These are phyloP conservation scores for Aciculosporium take DNA, from an alignment of 2,329 filamentous ascomycete species.

Conservation along the genomic window DNA sequence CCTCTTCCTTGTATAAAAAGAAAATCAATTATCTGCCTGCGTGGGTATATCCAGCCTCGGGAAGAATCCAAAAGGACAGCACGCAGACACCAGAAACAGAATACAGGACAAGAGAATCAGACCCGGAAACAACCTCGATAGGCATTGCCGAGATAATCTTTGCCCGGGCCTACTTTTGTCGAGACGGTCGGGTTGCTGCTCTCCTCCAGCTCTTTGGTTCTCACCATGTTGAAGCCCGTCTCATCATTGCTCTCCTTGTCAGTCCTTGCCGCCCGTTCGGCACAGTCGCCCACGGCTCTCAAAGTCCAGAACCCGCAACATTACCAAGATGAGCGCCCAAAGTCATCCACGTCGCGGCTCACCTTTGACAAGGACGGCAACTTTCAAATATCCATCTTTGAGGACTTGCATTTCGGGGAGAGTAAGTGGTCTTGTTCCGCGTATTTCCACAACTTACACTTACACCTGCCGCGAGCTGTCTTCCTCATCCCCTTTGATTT, in stretches of 20 bases:
- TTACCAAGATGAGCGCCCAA: background rate
- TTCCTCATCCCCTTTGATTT: no score
- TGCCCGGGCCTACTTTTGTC: no score
- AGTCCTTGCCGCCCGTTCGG: background rate
- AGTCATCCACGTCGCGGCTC: slow-evolving; percentile 5
- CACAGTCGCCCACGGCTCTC: background rate
- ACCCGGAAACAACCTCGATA: no score
- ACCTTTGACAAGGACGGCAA: slow-evolving; percentile 28
- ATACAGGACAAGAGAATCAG: no score
- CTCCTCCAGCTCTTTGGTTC: background rate
- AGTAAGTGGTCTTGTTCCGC: slow-evolving; percentile 23
- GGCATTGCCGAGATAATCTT: no score
- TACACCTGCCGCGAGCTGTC: no score
- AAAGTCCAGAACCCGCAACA: background rate
- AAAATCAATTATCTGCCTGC: no score
- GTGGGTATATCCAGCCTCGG: no score
- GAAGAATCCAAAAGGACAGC: no score
- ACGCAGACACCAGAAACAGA: no score
- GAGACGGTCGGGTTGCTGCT: background rate
- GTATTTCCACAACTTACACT: no score
- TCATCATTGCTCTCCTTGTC: background rate
- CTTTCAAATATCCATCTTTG: slow-evolving; percentile 46
- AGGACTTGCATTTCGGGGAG: slow-evolving; percentile 60
- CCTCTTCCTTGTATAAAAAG: no score
- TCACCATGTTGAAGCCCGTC: slow-evolving; percentile 1